Evolutionary conservation across 75 land plant genomes (phyloP), one percentile per base, ranked within the genome.

Genomic region (Adiantum capillusveneris): DNA sequence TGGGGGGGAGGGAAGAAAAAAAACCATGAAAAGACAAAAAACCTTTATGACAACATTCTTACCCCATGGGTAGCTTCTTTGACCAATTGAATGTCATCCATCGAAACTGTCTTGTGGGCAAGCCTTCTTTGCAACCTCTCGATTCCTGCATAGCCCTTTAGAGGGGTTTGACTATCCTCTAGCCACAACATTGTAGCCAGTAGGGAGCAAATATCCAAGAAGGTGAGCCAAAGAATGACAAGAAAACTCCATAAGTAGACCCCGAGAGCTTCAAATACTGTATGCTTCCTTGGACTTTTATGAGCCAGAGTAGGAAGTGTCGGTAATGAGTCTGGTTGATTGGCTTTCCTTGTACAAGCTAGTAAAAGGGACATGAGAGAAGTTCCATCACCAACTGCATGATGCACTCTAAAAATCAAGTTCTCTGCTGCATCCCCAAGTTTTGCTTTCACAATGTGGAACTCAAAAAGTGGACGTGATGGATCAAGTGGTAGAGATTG

Each of bases 341-440:
- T 45, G 51, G 58, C 28, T 31, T 68, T 58, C 21, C 92, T 65
- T 9, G 80, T 78, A 72, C 79, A 78, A 6, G 95, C 87, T 27
- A 89, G 69, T 16, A 89, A 63, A 16, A 89, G 76, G 13, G 95
- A 83, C 76, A 87, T 81, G 51, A 89, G 82, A 7, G 95, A 86
- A 7, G 72, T 62, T 25, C 95, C 92, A 29, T 89, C 95, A n/a
- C 95, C 95, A 28, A 89, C 61, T 7, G 95, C 71, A 77, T 89
- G 95, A 70, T 89, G 95, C 52, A 80, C 60, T 11, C 84, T 58
- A 57, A 89, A 26, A 9, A 89, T 57, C 25, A 46, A 64, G 31
- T 36, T 19, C 13, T 76, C 62, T 24, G 51, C 76, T 17, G 91
- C 79, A 5, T 72, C 72, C 22, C 75, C 61, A 14, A 75, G 70